phyloP scores from a whole-genome alignment of 2,329 filamentous ascomycete species.

The Verticillium albo-atrum region DNA sequence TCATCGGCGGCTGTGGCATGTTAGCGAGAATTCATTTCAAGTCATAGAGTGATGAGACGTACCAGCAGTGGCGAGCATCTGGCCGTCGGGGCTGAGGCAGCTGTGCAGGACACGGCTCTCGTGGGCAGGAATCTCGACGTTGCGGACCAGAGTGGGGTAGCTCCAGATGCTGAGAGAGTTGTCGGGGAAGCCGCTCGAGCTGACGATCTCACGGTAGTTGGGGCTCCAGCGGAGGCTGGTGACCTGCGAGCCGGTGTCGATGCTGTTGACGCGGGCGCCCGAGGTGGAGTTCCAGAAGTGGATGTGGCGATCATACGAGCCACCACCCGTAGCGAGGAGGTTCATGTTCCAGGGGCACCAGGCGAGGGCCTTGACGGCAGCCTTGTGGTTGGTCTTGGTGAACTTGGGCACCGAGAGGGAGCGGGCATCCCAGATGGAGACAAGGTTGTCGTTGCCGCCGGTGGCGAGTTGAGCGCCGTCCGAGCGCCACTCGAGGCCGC shows the following conservation, averaged over 20 bases:
- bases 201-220: slow-evolving; percentile 96
- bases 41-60: background rate
- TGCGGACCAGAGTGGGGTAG: slow-evolving; percentile 95
- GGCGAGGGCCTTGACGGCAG: slow-evolving; percentile 93
- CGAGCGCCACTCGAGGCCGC: slow-evolving; percentile 94
- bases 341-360: slow-evolving; percentile 99
- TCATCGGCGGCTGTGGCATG: slow-evolving; percentile 69
- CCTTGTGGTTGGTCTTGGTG: slow-evolving; percentile 99
- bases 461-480: slow-evolving; percentile 96
- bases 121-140: slow-evolving; percentile 95
- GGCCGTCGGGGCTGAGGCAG: slow-evolving; percentile 92
- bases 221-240: slow-evolving; percentile 96
- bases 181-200: slow-evolving; percentile 96
- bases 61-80: slow-evolving; percentile 87
- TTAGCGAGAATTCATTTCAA: slow-evolving; percentile 27
- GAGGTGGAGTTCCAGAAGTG: slow-evolving; percentile 99
- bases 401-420: slow-evolving; percentile 93
- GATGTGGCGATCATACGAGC: slow-evolving; percentile 94
- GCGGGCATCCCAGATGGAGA: slow-evolving; percentile 98
- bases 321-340: slow-evolving; percentile 91
- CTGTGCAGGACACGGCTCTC: slow-evolving; percentile 96
- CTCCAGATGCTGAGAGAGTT: slow-evolving; percentile 99
- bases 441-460: slow-evolving; percentile 97
- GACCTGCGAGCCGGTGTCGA: slow-evolving; percentile 96
- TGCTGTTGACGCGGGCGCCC: slow-evolving; percentile 96